Evolutionary conservation across 768 basidiomycete genomes (phyloP).

Genomic region (Sarcodon sp.): DNA sequence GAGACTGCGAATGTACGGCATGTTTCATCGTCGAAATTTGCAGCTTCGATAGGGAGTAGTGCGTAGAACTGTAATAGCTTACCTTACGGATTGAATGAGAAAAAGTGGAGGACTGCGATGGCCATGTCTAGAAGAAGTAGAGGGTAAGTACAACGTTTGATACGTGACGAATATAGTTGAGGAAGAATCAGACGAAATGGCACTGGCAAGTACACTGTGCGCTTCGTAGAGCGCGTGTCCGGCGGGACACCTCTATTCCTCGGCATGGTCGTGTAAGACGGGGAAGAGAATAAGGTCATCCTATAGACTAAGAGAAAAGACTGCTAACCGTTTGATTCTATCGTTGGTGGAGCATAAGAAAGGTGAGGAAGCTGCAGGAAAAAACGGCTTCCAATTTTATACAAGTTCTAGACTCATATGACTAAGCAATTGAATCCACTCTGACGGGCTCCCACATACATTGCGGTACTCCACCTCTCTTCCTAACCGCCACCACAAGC

Average conservation of each 20-base stretch:
- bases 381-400: slow-evolving; percentile 5
- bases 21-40: slow-evolving; percentile 24
- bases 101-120: background rate
- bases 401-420: background rate
- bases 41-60: background rate
- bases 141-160: background rate
- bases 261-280: slow-evolving; percentile 86
- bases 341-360: background rate
- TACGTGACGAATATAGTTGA: background rate
- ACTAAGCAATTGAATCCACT: no score
- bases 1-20: slow-evolving; percentile 81
- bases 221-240: slow-evolving; percentile 44
- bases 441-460: no score
- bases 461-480: no score
- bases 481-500: slow-evolving; percentile 10
- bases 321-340: background rate
- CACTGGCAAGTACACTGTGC: slow-evolving; percentile 82
- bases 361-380: background rate
- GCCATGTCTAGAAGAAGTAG: background rate
- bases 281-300: slow-evolving; percentile 88
- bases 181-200: slow-evolving; percentile 61
- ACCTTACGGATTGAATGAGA: background rate
- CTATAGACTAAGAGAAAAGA: background rate
- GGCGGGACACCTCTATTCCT: slow-evolving; percentile 73
- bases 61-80: background rate